Base-by-base conservation (phyloP, 23 red algal genomes). In the Gracilaria gracilis region DNA sequence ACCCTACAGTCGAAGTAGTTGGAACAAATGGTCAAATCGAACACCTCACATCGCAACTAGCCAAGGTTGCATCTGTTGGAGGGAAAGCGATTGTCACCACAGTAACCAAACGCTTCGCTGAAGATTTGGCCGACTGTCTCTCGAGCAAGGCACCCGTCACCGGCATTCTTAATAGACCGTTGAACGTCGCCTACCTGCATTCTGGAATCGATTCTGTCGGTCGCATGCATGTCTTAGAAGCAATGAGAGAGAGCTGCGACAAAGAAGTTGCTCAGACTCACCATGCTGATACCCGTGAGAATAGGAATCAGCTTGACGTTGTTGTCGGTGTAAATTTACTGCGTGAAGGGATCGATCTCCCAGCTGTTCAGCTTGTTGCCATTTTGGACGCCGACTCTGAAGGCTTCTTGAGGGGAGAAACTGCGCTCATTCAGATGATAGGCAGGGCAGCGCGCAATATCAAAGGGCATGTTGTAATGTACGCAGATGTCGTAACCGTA, bases 351-450 rank as follows among this genome's bases (percentile, higher is more conserved):
- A 72, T 98, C 14, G 95, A 98, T 28, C 46, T 98, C 2, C 95
- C 95, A n/a, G 78, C 75, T 4, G 90, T 94, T 57, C 84, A 86
- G 61, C 81, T 98, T 13, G 95, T 98, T 74, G 91, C 87, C n/a
- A 98, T 98, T 38, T 80, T 98, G 38, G 95, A 98, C 59, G 95
- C 95, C 31, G 95, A 98, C 42, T 94, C 88, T 74, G 88, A 98
- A 57, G 95, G 95, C 14, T 98, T 98, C 67, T 81, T 98, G 50
- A 87, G 95, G 20, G 90, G 91, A 35, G 88, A 94, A 77, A 94
- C 90, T 17, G 77, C 91, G 9, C 91, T 98, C 2, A 91, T 98
- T 86, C 95, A 98, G 55, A 98, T 82, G 36, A 95, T 98, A 27
- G 95, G 95, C 25, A 84, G 95, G 25, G 95, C 95, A 13, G 95